Conservation (phyloP, 257 asterid species). For the Solanum clarkiae region DNA sequence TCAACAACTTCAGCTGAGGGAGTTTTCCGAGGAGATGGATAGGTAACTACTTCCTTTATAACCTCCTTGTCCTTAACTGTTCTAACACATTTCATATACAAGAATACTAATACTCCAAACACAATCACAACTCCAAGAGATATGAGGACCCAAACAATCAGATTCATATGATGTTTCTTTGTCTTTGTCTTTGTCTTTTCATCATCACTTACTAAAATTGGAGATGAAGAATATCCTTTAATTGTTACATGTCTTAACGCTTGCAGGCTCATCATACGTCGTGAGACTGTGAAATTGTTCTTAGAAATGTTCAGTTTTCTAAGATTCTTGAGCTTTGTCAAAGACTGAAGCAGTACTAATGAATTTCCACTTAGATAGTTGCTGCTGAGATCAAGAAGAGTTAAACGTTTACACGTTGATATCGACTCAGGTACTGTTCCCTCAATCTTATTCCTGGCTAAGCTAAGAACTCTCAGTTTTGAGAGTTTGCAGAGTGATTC, state of each 20-base stretch:
- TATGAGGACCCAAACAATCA: constrained; percentile 2
- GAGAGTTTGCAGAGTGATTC: constrained; percentile 12
- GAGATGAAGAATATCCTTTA: background rate
- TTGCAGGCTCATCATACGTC: background rate
- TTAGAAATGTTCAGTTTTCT: constrained; percentile 7
- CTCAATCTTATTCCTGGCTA: constrained; percentile 7
- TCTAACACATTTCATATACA: background rate
- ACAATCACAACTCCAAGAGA: constrained; percentile 2
- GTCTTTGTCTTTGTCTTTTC: background rate
- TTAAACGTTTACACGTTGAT: constrained; percentile 3
- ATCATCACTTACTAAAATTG: background rate
- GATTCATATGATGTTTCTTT: background rate
- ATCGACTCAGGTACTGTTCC: constrained; percentile 7
- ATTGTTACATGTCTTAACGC: background rate
- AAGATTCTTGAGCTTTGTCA: constrained; percentile 10
- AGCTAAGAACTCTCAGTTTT: constrained; percentile 8
- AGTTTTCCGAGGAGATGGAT: background rate
- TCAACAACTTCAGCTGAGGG: constrained; percentile 3
- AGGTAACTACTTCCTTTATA: background rate
- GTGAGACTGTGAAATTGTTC: background rate
- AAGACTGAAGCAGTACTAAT: background rate
- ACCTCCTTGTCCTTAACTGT: background rate
- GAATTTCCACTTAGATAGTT: constrained; percentile 6
- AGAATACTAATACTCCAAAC: background rate
- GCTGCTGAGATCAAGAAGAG: constrained; percentile 8